These are phyloP conservation scores for Barnettozyma botsteinii DNA, from an alignment of 805 yeast species.

Conservation along the genomic window DNA sequence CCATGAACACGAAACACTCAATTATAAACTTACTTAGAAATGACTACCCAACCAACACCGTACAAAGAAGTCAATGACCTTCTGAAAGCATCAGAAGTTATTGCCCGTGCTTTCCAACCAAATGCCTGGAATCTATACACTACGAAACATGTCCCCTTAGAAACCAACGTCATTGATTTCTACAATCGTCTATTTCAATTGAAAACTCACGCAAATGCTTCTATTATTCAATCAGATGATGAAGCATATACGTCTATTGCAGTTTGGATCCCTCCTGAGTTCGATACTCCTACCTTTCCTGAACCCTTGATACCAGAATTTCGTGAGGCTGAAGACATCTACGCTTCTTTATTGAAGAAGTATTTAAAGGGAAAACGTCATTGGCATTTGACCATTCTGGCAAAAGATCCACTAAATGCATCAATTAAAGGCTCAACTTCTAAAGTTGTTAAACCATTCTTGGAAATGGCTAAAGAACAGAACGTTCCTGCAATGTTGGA, in stretches of 20 bases:
- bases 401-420: slow-evolving; percentile 7
- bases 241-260: slow-evolving; percentile 10
- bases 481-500: slow-evolving; percentile 11
- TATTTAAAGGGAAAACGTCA: slow-evolving; percentile 3
- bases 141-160: slow-evolving; percentile 11
- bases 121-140: slow-evolving; percentile 15
- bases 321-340: slow-evolving; percentile 6
- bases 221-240: slow-evolving; percentile 12
- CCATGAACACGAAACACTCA: no score
- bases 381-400: slow-evolving; percentile 11
- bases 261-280: slow-evolving; percentile 21
- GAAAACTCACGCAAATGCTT: slow-evolving; percentile 8
- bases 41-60: no score
- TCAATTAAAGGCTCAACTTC: slow-evolving; percentile 10
- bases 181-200: slow-evolving; percentile 14
- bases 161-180: slow-evolving; percentile 14
- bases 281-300: slow-evolving; percentile 4
- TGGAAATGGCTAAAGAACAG: slow-evolving; percentile 5
- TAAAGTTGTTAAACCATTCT: slow-evolving; percentile 10
- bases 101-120: slow-evolving; percentile 20
- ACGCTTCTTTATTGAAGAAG: slow-evolving; percentile 3
- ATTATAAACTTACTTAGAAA: no score
- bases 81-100: slow-evolving; percentile 11
- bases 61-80: slow-evolving; percentile 13
- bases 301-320: slow-evolving; percentile 4